These are phyloP conservation scores for Nemania sp. DNA, from an alignment of 2,329 filamentous ascomycete genomes.

Conservation along the genomic window DNA sequence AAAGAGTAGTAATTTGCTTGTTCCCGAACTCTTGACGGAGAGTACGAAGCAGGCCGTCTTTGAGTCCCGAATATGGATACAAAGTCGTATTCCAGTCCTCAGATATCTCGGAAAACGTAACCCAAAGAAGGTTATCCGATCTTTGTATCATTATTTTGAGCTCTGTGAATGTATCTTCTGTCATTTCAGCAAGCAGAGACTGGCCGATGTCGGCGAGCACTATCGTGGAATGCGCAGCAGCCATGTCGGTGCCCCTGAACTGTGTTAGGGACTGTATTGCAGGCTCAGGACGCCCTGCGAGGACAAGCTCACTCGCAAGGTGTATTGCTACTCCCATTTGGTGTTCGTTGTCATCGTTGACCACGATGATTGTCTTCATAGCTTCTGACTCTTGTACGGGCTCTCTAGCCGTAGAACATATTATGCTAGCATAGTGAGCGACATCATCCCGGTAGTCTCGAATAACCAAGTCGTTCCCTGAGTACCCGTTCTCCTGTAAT, in stretches of 20 bases:
- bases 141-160: not conserved
- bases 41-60: not conserved
- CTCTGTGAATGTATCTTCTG: not conserved
- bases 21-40: not conserved
- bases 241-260: not conserved
- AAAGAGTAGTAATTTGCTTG: not conserved
- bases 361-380: not conserved
- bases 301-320: not conserved
- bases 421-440: constrained; percentile 27
- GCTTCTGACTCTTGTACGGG: not conserved
- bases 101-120: not conserved
- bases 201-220: not conserved
- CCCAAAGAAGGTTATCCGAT: not conserved
- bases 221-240: not conserved
- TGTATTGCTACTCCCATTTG: not conserved
- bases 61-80: not conserved
- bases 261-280: not conserved
- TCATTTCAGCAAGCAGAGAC: not conserved
- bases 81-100: not conserved
- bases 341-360: not conserved
- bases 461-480: constrained; percentile 28
- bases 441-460: constrained; percentile 24
- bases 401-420: constrained; percentile 18
- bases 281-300: not conserved
- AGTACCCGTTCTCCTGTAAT: constrained; percentile 23